Percentiles rank a stretch among this genome's conserved stretches.
Evolutionary conservation across 768 basidiomycete genomes (phyloP).

Genomic region (Suillus bovinus): DNA sequence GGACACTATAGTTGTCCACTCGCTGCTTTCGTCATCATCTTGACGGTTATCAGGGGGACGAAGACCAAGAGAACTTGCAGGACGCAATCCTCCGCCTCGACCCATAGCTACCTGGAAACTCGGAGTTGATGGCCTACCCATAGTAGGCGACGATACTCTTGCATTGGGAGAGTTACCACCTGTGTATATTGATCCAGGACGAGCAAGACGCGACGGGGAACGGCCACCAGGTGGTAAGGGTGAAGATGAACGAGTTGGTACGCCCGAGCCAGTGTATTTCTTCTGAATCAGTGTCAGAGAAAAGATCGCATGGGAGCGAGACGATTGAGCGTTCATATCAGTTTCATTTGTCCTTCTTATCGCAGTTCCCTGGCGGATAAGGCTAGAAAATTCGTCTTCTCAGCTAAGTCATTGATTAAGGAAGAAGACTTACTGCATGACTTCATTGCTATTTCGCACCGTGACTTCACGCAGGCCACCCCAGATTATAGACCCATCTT

Average conservation of each 20-base stretch:
- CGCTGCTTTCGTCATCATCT: constrained; percentile 65
- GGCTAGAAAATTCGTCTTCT: constrained; percentile 44
- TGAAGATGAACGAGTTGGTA: constrained; percentile 74
- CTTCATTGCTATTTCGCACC: constrained; percentile 82
- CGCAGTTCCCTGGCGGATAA: constrained; percentile 86
- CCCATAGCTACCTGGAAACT: constrained; percentile 77
- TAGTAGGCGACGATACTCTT: constrained; percentile 75
- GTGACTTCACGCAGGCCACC: constrained; percentile 90
- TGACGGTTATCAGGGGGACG: constrained; percentile 51
- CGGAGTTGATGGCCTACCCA: constrained; percentile 76
- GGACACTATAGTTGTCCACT: constrained; percentile 88
- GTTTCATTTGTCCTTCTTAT: constrained; percentile 96
- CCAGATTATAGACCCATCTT: constrained; percentile 97
- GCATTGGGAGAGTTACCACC: constrained; percentile 36
- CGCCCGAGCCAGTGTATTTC: constrained; percentile 71
- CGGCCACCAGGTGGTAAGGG: constrained; percentile 74
- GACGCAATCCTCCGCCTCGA: constrained; percentile 65
- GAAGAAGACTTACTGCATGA: constrained; percentile 76
- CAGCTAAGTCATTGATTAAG: constrained; percentile 6
- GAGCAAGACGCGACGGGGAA: constrained; percentile 74
- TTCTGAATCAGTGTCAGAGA: constrained; percentile 93
- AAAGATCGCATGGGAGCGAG: constrained; percentile 98
- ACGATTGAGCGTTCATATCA: constrained; percentile 98
- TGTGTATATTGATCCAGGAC: constrained; percentile 78
- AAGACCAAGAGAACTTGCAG: constrained; percentile 77